These are phyloP conservation scores for Ceratobasidium sp. DNA, from an alignment of 1,284 basidiomycete species.

Conservation along the genomic window DNA sequence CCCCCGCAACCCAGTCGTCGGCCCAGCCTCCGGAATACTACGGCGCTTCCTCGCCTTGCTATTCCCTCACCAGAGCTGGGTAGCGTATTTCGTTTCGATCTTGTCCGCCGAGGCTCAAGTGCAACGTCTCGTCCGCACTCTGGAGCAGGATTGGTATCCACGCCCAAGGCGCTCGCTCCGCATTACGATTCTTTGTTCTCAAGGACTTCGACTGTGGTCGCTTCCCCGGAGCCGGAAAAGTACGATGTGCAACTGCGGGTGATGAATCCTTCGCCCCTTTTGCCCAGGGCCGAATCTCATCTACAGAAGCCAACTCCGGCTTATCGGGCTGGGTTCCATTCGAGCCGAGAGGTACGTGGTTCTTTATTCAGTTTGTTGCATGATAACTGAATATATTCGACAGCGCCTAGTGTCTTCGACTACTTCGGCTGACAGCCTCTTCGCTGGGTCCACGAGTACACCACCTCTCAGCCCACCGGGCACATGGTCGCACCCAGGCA, in stretches of 20 bases:
- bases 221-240: constrained; percentile 2
- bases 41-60: not conserved
- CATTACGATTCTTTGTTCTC: constrained; percentile 17
- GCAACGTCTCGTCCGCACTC: not conserved
- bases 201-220: constrained; percentile 9
- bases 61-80: constrained; percentile 30
- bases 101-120: not conserved
- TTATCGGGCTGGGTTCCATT: constrained; percentile 6
- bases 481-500: constrained; percentile 4
- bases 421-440: constrained; percentile 28
- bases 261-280: constrained; percentile 15
- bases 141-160: not conserved
- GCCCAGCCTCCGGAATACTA: not conserved
- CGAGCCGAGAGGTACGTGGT: constrained; percentile 31
- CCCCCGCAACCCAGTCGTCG: constrained; percentile 4
- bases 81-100: constrained; percentile 25
- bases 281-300: constrained; percentile 3
- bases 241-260: constrained; percentile 10
- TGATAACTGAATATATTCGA: constrained; percentile 5
- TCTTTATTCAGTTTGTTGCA: not conserved
- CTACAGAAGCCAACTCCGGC: constrained; percentile 29
- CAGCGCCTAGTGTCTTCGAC: constrained; percentile 15
- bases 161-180: not conserved
- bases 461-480: constrained; percentile 26
- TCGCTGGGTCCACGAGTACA: not conserved